These are phyloP conservation scores for Craterostigma plantagineum DNA, from an alignment of 257 asterid genomes.

Conservation along the genomic window DNA sequence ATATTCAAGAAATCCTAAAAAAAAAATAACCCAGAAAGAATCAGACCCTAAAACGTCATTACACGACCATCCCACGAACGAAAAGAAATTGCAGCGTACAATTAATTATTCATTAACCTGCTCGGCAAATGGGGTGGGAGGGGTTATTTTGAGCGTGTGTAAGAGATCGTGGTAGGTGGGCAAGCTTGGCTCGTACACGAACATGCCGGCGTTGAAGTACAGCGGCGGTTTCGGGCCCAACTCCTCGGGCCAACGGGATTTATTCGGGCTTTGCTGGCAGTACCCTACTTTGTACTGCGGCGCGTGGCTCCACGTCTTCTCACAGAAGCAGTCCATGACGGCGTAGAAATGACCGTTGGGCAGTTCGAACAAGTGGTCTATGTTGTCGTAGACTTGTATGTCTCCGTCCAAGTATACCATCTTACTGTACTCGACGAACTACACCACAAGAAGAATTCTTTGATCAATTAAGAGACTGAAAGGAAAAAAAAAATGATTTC, in stretches of 20 bases:
- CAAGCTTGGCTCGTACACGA: background rate
- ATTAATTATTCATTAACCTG: too few relatives aligned
- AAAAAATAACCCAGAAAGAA: too few relatives aligned
- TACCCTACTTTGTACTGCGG: conserved; percentile 1
- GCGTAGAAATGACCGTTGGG: conserved; percentile 1
- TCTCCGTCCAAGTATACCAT: conserved; percentile 5
- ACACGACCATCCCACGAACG: too few relatives aligned
- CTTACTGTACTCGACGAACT: conserved; percentile 6
- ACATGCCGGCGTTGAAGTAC: conserved; percentile 8
- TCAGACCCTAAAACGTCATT: too few relatives aligned
- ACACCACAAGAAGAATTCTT: too few relatives aligned
- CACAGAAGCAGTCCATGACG: conserved; percentile 8
- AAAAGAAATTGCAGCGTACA: too few relatives aligned
- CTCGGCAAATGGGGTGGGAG: conserved; percentile 6
- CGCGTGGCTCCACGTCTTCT: conserved; percentile 2
- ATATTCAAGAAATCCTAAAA: conserved; percentile 3
- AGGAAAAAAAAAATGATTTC: too few relatives aligned
- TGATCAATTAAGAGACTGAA: too few relatives aligned
- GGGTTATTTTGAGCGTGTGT: background rate
- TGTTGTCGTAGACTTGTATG: conserved; percentile 5
- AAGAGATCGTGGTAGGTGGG: background rate
- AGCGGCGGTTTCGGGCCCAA: conserved; percentile 1
- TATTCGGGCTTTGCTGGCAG: conserved; percentile 6
- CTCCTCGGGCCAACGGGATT: background rate
- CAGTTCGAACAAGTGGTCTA: conserved; percentile 3